Percentiles rank a stretch among this genome's conserved stretches.
These are phyloP conservation scores for Naganishia onofrii DNA, from an alignment of 768 basidiomycete species.

Conservation along the genomic window DNA sequence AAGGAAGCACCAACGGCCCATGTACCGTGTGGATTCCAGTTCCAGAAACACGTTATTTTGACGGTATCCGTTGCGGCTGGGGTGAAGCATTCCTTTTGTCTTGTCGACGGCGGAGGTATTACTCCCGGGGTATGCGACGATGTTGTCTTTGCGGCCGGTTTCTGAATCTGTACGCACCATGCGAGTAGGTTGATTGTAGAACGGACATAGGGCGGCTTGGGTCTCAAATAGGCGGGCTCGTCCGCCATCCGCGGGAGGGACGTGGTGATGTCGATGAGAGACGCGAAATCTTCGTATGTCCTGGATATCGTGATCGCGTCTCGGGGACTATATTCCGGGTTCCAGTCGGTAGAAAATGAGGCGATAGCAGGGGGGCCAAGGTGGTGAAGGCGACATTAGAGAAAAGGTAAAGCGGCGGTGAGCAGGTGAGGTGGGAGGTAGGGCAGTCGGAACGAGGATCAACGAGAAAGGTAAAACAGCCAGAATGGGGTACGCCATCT, in stretches of 20 bases:
- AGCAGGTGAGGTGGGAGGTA: no score
- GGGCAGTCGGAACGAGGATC: no score
- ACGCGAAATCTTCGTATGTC: constrained; percentile 73
- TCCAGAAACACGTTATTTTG: constrained; percentile 89
- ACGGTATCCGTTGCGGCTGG: constrained; percentile 49
- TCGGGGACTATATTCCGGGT: constrained; percentile 84
- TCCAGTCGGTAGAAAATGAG: no score
- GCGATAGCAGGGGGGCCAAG: no score
- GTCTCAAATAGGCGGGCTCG: constrained; percentile 85
- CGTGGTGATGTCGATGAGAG: constrained; percentile 84
- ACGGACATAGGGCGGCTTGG: constrained; percentile 86
- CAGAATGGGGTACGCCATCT: no score
- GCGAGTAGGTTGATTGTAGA: constrained; percentile 83
- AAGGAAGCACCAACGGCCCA: constrained; percentile 75
- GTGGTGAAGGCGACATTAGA: neutral
- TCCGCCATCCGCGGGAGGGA: constrained; percentile 88
- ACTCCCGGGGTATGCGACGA: no score
- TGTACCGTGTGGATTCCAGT: constrained; percentile 81
- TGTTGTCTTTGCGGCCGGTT: neutral
- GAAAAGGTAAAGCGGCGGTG: no score
- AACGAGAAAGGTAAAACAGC: no score
- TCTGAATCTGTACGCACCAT: constrained; percentile 78
- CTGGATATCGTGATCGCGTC: constrained; percentile 92
- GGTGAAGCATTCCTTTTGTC: no score
- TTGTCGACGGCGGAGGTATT: no score